phyloP scores from a whole-genome alignment of 805 yeast genomes.

The Candida hungchunana region DNA sequence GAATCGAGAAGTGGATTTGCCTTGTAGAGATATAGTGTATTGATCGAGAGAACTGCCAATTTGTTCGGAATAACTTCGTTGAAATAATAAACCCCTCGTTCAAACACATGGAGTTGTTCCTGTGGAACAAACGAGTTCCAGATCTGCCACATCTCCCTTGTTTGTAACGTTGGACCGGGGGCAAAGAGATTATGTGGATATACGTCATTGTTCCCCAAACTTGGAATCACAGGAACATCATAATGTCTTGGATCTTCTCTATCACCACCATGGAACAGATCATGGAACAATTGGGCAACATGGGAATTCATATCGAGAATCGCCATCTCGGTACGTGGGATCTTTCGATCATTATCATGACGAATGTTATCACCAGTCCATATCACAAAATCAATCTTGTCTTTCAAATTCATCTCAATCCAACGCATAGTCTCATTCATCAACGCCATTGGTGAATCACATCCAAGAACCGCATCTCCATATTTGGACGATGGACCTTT shows the following conservation, averaged over 20 bases:
- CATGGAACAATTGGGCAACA: slow-evolving; percentile 49
- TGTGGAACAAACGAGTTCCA: slow-evolving; percentile 76
- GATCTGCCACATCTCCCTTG: slow-evolving; percentile 67
- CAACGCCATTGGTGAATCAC: slow-evolving; percentile 67
- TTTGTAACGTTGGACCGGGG: slow-evolving; percentile 85
- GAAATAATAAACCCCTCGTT: slow-evolving; percentile 69
- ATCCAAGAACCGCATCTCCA: slow-evolving; percentile 74
- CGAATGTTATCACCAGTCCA: slow-evolving; percentile 92
- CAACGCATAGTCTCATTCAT: slow-evolving; percentile 63
- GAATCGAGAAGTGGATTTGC: slow-evolving; percentile 80
- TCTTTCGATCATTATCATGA: slow-evolving; percentile 73
- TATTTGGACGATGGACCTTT: slow-evolving; percentile 46
- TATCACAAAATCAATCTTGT: slow-evolving; percentile 76
- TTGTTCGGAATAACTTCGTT: slow-evolving; percentile 76
- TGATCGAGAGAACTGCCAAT: slow-evolving; percentile 74
- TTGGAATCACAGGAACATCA: slow-evolving; percentile 55
- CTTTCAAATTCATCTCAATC: slow-evolving; percentile 59
- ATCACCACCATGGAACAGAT: slow-evolving; percentile 41
- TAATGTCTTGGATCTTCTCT: slow-evolving; percentile 38
- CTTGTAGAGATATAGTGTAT: slow-evolving; percentile 70
- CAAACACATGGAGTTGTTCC: slow-evolving; percentile 70
- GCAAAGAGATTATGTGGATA: slow-evolving; percentile 84
- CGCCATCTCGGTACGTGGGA: slow-evolving; percentile 69
- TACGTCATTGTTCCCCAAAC: slow-evolving; percentile 83
- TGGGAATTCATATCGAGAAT: slow-evolving; percentile 66